Evolutionary conservation across 108 stramenopile genomes (phyloP), one percentile per base, ranked within the genome.

Genomic region (Poteriospumella lacustris): DNA sequence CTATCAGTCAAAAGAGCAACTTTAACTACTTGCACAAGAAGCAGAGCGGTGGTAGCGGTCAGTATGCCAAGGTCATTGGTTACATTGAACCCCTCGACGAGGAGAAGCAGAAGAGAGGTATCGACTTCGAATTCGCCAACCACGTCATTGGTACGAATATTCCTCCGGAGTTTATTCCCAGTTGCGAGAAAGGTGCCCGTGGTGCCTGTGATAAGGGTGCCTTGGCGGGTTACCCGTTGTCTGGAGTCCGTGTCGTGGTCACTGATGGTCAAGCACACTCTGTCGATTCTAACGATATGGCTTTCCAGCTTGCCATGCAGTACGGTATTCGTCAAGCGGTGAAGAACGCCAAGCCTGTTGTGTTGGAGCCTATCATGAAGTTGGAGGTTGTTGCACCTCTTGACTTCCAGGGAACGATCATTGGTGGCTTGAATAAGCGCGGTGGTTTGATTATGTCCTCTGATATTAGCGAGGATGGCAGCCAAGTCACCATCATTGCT

Each of bases 11-110:
- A 31, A 88, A 85, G 68, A 87, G 81, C 28, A 76, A 87, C 44
- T 99, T 96, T 85, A 94, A 96, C 82, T 96, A 91, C 87, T 83
- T 96, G 39, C 98, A 99, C 91, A 99, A 99, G 89, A 99, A 99
- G 78, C 98, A 99, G 87, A 91, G 95, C 9, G 98, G 98, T 72
- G 98, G 98, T 59, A 67, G 92, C 39, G 98, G 98, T 43, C 98
- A 99, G 84, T 99, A 92, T 78, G 98, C 95, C 33, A 86, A 92
- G 56, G 96, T 99, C 9, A 89, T 94, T 60, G 98, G 98, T 39
- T 96, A 91, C 84, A 87, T 99, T 64, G 97, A 99, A 76, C 96
- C 96, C 0, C 81, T 95, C 44, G 75, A 93, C 52, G 92, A 91
- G 43, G 84, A 88, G 31, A 88, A 89, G 68, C 90, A 89, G 69